Percentiles rank a stretch among this genome's conserved stretches.
These are phyloP conservation scores for Ascochyta rabiei DNA, from an alignment of 2,329 filamentous ascomycete genomes.

Conservation along the genomic window DNA sequence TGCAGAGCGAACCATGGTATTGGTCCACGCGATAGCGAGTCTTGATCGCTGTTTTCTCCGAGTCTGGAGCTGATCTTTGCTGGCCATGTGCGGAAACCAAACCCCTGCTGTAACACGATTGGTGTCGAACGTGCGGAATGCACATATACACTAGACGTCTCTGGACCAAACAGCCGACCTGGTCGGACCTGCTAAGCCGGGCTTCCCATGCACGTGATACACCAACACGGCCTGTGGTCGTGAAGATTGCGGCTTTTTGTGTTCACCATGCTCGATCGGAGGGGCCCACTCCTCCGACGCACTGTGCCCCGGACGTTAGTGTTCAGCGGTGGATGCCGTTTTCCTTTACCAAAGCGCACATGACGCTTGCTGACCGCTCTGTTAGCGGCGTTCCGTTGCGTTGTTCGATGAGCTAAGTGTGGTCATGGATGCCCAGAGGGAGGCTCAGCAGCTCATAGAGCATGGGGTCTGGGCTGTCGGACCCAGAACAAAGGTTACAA, in stretches of 20 bases:
- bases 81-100: slow-evolving; percentile 33
- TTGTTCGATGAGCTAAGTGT: not conserved
- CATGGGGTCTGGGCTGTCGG: slow-evolving; percentile 5
- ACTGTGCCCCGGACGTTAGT: slow-evolving; percentile 14
- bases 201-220: slow-evolving; percentile 27
- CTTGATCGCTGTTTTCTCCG: not conserved
- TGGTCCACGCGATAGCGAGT: slow-evolving; percentile 13
- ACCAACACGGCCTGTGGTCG: slow-evolving; percentile 12
- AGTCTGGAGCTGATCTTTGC: slow-evolving; percentile 25
- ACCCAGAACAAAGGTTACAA: slow-evolving; percentile 2
- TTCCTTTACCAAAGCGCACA: not conserved
- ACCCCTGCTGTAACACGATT: slow-evolving; percentile 33
- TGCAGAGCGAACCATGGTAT: slow-evolving; percentile 19
- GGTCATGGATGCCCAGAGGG: not conserved
- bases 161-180: slow-evolving; percentile 30
- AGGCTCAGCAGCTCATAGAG: slow-evolving; percentile 8
- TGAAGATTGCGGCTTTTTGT: slow-evolving; percentile 29
- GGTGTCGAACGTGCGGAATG: slow-evolving; percentile 29
- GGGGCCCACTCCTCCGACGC: slow-evolving; percentile 28
- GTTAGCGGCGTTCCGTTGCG: not conserved
- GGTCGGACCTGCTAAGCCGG: slow-evolving; percentile 28
- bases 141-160: slow-evolving; percentile 25
- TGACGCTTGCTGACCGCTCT: slow-evolving; percentile 5
- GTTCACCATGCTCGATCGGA: slow-evolving; percentile 21
- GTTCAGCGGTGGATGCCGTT: slow-evolving; percentile 11